Evolutionary conservation across 2,329 filamentous ascomycete genomes (phyloP).

Genomic region (Colletotrichum theobromicola): DNA sequence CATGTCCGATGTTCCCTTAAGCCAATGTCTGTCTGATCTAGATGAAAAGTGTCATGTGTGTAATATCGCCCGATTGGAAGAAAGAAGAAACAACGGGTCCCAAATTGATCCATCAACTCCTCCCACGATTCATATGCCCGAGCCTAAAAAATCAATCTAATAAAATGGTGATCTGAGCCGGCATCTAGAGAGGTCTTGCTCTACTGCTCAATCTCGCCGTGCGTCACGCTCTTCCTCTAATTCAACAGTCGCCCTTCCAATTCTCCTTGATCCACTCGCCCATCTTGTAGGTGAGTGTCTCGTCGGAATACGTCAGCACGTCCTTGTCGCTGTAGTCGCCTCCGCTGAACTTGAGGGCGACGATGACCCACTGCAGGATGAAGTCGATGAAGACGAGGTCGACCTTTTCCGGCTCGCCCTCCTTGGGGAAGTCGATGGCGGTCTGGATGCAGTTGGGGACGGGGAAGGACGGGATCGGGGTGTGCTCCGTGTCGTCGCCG

Average conservation of each 20-base stretch:
- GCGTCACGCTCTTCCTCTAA: neutral
- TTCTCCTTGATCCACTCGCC: slow-evolving; percentile 63
- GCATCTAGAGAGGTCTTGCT: neutral
- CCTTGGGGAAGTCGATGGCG: slow-evolving; percentile 63
- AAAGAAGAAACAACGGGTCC: neutral
- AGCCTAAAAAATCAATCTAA: neutral
- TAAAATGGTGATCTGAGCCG: neutral
- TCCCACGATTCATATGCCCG: neutral
- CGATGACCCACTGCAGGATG: slow-evolving; percentile 79
- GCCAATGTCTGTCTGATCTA: neutral
- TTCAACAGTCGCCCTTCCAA: slow-evolving; percentile 57
- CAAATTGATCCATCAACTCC: neutral
- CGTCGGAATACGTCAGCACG: slow-evolving; percentile 57
- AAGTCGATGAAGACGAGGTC: slow-evolving; percentile 94
- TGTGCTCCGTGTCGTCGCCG: slow-evolving; percentile 90
- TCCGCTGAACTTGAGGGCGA: slow-evolving; percentile 70
- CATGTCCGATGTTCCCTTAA: neutral
- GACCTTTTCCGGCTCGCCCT: slow-evolving; percentile 70
- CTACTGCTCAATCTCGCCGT: neutral
- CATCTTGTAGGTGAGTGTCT: slow-evolving; percentile 61
- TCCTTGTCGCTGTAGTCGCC: slow-evolving; percentile 54
- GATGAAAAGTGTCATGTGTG: neutral
- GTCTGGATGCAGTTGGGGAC: slow-evolving; percentile 87
- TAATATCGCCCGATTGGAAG: neutral
- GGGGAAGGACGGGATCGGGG: slow-evolving; percentile 73